phyloP scores from a whole-genome alignment of 305 asterid genomes.

The Fraxinus paxiana region DNA sequence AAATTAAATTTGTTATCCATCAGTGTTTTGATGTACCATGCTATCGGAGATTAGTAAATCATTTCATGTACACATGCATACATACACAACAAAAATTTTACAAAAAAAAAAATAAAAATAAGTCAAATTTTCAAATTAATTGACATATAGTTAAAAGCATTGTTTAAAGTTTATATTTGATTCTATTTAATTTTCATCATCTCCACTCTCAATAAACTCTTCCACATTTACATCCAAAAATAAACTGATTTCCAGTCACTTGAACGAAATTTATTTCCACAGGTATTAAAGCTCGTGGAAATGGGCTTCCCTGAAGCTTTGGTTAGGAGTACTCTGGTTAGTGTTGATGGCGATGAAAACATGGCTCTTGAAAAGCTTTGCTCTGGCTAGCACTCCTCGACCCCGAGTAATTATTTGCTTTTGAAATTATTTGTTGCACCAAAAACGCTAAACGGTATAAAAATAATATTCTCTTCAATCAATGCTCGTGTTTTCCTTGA shows the following conservation, averaged over 20 bases:
- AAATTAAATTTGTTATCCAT: no score
- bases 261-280: conserved; percentile 16
- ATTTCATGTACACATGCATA: no score
- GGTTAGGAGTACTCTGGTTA: conserved; percentile 61
- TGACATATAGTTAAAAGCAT: not conserved
- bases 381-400: conserved; percentile 40
- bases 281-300: conserved; percentile 84
- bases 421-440: conserved; percentile 10
- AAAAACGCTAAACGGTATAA: not conserved
- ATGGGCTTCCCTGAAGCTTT: conserved; percentile 81
- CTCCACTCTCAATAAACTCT: not conserved
- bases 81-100: no score
- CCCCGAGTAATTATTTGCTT: not conserved
- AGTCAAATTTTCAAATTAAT: no score
- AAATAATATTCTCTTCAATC: not conserved
- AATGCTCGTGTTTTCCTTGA: not conserved
- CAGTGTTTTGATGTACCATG: no score
- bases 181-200: not conserved
- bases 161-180: not conserved
- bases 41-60: no score
- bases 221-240: not conserved
- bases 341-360: conserved; percentile 86
- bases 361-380: conserved; percentile 91
- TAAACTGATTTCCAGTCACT: not conserved
- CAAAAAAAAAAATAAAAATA: no score